A percentile compares a stretch with the other conserved stretches of the same genome.
Conservation (phyloP, 176 grass and related monocot species). For the Olyra latifolia region DNA sequence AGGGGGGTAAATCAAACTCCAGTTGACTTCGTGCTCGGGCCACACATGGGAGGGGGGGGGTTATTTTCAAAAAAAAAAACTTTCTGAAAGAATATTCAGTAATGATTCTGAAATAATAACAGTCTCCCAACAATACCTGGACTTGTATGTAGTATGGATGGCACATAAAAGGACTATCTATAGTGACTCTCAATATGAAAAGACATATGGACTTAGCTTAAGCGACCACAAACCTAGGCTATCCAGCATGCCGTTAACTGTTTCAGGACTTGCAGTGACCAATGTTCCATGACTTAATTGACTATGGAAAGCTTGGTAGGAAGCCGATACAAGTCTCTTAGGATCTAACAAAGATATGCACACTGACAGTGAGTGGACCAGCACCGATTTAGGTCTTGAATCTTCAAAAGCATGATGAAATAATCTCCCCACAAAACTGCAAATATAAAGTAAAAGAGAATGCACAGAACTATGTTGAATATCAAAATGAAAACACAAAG, state of each 20-base stretch:
- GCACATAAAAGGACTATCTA: neutral
- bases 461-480: constrained; percentile 25
- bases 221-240: constrained; percentile 63
- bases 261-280: constrained; percentile 88
- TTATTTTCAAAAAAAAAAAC: neutral
- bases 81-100: neutral
- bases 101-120: neutral
- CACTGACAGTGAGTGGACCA: constrained; percentile 85
- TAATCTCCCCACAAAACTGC: constrained; percentile 84
- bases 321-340: constrained; percentile 78
- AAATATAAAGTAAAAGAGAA: constrained; percentile 40
- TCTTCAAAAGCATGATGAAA: constrained; percentile 84
- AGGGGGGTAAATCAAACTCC: no score
- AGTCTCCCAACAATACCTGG: neutral
- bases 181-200: neutral
- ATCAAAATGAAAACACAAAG: constrained; percentile 24
- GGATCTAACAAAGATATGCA: constrained; percentile 98
- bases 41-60: no score
- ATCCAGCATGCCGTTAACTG: constrained; percentile 87
- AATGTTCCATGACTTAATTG: constrained; percentile 72
- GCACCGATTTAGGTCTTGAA: constrained; percentile 87
- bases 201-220: neutral
- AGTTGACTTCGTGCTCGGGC: no score
- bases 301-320: constrained; percentile 83
- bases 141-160: constrained; percentile 11